Evolutionary conservation across 2,329 filamentous ascomycete genomes (phyloP), one percentile per base, ranked within the genome.

Genomic region (Stagonosporopsis rhizophila): DNA sequence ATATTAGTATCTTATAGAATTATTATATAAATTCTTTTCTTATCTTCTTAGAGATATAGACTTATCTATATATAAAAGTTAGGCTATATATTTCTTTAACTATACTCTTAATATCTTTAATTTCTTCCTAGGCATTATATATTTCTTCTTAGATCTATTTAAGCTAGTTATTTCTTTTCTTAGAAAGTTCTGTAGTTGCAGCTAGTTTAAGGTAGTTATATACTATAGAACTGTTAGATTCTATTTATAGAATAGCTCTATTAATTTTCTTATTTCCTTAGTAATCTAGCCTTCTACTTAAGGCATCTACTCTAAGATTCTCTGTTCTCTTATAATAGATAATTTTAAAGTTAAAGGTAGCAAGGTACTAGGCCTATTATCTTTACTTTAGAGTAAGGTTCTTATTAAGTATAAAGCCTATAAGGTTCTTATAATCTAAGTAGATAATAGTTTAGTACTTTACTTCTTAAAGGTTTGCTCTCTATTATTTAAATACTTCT

Each of bases 371-470:
- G 19, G 44, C 44, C 44, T 38, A 55, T 34, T 20, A 11, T 25
- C 28, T 39, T 22, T 55, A 38, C 27, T 23, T 3, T 42, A 9
- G 19, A 4, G n/a, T 49, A 11, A 55, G 23, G 15, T 41, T 7
- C 34, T 55, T 42, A 14, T 32, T 48, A 20, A 34, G 38, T 37
- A 55, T 41, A 38, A 55, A 55, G 40, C 44, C 32, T 28, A 11
- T 48, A 38, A 55, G 52, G 39, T 55, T 55, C 32, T 55, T 48
- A 44, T 55, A 38, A 28, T 55, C 19, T 19, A 27, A 49, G 34
- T 42, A 55, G 17, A 55, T 41, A 35, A 34, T 39, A 41, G 32
- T 42, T 23, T 49, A 27, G 44, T 42, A 15, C 17, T 19, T 55
- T 34, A 12, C 25, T 35, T 28, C 28, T 55, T 55, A 38, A 3